Base-by-base conservation (phyloP, 1,284 basidiomycete genomes). In the Heterobasidion irregulare region DNA sequence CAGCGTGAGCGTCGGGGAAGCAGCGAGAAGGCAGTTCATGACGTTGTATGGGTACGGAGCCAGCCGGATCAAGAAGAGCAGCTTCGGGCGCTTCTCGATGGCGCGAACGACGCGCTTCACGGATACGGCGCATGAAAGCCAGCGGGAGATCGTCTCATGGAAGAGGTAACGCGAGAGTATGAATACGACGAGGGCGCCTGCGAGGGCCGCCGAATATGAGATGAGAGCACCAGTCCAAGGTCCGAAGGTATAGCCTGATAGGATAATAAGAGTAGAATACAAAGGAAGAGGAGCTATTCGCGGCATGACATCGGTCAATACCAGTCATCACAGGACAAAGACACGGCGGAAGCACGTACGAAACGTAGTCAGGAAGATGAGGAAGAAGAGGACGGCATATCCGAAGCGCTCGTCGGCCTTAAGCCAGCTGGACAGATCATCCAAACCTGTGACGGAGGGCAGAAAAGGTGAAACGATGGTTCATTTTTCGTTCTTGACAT, bases 21-120 rank as follows among this genome's bases (percentile, higher is more conserved):
- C 88, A 2, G 91, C 91, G 38, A 94, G 79, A 47, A 94, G 79
- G 63, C 87, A 90, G 72, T 94, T 94, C 84, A 94, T 90, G 64
- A 94, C 85, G 70, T 94, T 94, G 75, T 88, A 89, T 0, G 87
- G 88, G 65, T 90, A 90, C 5, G 88, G 88, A 16, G 89, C 91
- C 51, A 94, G 77, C 53, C 91, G 87, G 62, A 94, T 87, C 59
- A 94, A 82, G 74, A 94, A 92, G 51, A 94, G 81, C 7, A 94
- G 76, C 65, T 83, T 83, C 1, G 92, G 91, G 53, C 83, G 82
- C 70, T 85, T 87, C 75, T 94, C 92, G 64, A 94, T 89, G n/a
- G 91, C 91, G 44, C 84, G 79, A 7, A 94, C 86, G 56, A 89
- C 86, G 56, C 87, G 84, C 62, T 79, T 82, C 66, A 91, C 78